Evolutionary conservation across 2,329 filamentous ascomycete genomes (phyloP).

Genomic region (Fusarium sp.): DNA sequence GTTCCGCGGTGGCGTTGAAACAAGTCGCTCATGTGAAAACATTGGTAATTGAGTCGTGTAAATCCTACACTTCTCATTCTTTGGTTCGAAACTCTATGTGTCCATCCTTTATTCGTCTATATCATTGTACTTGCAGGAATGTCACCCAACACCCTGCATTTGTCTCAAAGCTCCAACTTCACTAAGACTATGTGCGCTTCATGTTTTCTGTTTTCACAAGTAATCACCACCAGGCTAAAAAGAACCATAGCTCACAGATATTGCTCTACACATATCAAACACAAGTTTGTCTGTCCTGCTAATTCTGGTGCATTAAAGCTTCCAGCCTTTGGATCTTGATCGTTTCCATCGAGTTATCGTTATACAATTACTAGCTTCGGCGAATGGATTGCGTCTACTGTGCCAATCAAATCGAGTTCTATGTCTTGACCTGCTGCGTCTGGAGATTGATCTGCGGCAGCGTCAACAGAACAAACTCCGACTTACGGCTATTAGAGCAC

Average conservation of each 20-base stretch:
- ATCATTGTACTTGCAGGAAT: too few relatives aligned
- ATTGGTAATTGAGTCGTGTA: slow-evolving; percentile 39
- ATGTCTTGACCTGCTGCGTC: slow-evolving; percentile 37
- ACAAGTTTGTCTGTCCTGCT: too few relatives aligned
- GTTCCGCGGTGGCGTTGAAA: slow-evolving; percentile 12
- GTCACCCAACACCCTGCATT: too few relatives aligned
- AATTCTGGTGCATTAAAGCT: background rate
- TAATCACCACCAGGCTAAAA: too few relatives aligned
- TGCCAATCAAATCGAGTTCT: slow-evolving; percentile 24
- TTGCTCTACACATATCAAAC: too few relatives aligned
- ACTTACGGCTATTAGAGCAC: slow-evolving; percentile 40
- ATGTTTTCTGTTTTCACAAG: too few relatives aligned
- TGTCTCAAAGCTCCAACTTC: too few relatives aligned
- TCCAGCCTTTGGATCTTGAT: slow-evolving; percentile 18
- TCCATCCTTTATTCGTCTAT: too few relatives aligned
- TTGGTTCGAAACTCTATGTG: background rate
- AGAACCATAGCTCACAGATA: too few relatives aligned
- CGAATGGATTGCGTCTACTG: slow-evolving; percentile 13
- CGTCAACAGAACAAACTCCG: slow-evolving; percentile 29
- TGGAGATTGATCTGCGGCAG: slow-evolving; percentile 38
- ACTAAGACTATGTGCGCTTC: too few relatives aligned
- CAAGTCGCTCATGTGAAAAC: slow-evolving; percentile 25
- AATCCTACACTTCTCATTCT: slow-evolving; percentile 13
- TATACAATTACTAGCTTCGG: slow-evolving; percentile 1
- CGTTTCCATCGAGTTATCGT: background rate